phyloP scores from a whole-genome alignment of 2,329 filamentous ascomycete species.

The Saccharata proteae region DNA sequence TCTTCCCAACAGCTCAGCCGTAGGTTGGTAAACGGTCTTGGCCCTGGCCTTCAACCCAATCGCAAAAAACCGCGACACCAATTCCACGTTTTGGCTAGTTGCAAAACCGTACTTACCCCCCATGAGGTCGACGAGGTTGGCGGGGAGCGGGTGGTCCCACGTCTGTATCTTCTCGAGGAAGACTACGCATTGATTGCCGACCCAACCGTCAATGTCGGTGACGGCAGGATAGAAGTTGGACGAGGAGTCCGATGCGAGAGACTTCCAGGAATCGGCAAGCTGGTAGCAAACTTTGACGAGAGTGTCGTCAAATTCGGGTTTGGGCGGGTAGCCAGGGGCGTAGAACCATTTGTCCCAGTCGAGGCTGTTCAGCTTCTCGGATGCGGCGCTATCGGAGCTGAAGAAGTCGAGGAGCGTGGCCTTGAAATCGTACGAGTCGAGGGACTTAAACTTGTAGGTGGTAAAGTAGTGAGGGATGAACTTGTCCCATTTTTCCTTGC shows the following conservation, averaged over 20 bases:
- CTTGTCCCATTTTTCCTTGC: conserved; percentile 77
- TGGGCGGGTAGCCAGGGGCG: conserved; percentile 74
- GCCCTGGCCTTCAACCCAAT: conserved; percentile 68
- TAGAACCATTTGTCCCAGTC: conserved; percentile 91
- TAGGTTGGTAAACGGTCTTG: conserved; percentile 53
- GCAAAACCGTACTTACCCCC: conserved; percentile 63
- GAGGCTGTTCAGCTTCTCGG: conserved; percentile 55
- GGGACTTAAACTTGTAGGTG: conserved; percentile 70
- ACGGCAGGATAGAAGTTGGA: conserved; percentile 45
- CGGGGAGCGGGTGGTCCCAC: conserved; percentile 50
- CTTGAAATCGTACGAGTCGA: conserved; percentile 93
- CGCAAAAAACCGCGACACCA: conserved; percentile 67
- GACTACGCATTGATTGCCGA: conserved; percentile 79
- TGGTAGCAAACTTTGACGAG: conserved; percentile 77
- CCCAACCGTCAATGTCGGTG: conserved; percentile 61
- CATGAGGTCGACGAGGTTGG: conserved; percentile 57
- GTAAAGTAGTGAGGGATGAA: conserved; percentile 95
- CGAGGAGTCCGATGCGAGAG: conserved; percentile 24
- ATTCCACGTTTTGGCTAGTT: conserved; percentile 72
- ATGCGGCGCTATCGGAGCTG: conserved; percentile 47
- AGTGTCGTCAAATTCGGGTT: conserved; percentile 81
- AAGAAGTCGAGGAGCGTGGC: conserved; percentile 81
- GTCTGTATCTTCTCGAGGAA: conserved; percentile 73
- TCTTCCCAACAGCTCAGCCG: conserved; percentile 61
- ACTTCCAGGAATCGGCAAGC: conserved; percentile 71